Evolutionary conservation across 306 rosid genomes (phyloP), one percentile per base, ranked within the genome.

Genomic region (Dalbergia cochinchinensis): DNA sequence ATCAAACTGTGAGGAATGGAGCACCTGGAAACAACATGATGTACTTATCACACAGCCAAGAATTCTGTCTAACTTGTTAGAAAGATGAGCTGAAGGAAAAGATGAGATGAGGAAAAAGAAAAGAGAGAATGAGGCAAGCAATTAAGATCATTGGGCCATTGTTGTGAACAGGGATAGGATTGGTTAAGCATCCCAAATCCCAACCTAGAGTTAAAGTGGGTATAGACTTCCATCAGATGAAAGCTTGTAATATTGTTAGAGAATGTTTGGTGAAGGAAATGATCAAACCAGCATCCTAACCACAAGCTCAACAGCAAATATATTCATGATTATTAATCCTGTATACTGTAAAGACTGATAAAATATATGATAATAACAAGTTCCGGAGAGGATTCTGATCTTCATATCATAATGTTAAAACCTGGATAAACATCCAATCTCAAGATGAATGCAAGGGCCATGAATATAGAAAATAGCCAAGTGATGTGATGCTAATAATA

Each of bases 21-120:
- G 65, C 53, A 20, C 69, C 57, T 18, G 58, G 51, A 83, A 42
- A 57, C 54, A 47, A 59, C 84, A 79, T 69, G 4, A 60, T 61
- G 62, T 78, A 33, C 69, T 33, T 51, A 0, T 33, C 55, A 59
- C 79, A 61, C 41, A 19, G n/a, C 62, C 20, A 14, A 62, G 16
- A 78, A 62, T 61, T 48, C 58, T 16, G 15, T 72, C 34, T 19
- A 65, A 61, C 62, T 61, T 79, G 19, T 13, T 6, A 62, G 61
- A 68, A 59, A 47, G 73, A 47, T 41, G 65, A 65, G 61, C 55
- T 6, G 20, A 65, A 26, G 31, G 31, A 26, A 26, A 26, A 26
- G 31, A 26, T 26, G 31, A 26, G 31, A 26, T 26, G 31, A 26
- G 16, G 79, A 65, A 73, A 65, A 44, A n/a, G 57, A 73, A 74